Evolutionary conservation across 768 basidiomycete genomes (phyloP).

Genomic region (Piloderma croceum): DNA sequence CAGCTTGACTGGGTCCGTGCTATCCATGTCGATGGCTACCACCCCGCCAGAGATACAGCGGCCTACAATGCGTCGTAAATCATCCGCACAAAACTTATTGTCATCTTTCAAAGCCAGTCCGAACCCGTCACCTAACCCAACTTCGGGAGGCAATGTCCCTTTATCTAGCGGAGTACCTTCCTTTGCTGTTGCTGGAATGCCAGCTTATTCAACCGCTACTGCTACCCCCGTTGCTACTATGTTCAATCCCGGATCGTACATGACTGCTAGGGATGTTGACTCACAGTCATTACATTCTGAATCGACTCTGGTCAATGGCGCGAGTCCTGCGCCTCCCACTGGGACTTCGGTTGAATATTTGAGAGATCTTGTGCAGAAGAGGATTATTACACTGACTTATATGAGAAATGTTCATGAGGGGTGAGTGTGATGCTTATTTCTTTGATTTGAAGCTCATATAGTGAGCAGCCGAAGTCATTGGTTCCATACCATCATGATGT

Average conservation of each 20-base stretch:
- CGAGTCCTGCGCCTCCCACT: constrained; percentile 39
- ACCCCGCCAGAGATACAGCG: constrained; percentile 23
- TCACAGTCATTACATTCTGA: constrained; percentile 28
- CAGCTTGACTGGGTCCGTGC: no score
- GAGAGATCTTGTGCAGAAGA: constrained; percentile 74
- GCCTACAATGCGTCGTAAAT: constrained; percentile 76
- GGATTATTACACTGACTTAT: constrained; percentile 81
- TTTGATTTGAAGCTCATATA: constrained; percentile 2
- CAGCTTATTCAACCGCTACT: constrained; percentile 37
- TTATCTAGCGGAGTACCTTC: constrained; percentile 34
- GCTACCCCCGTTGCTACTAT: constrained; percentile 37
- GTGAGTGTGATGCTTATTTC: constrained; percentile 40
- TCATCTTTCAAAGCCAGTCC: constrained; percentile 59
- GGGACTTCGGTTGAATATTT: constrained; percentile 76
- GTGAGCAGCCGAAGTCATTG: constrained; percentile 73
- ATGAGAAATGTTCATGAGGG: constrained; percentile 83
- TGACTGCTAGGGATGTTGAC: constrained; percentile 41
- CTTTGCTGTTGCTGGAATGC: constrained; percentile 27
- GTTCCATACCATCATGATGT: constrained; percentile 84
- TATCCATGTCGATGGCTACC: no score
- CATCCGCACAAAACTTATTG: constrained; percentile 78
- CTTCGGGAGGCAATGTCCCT: constrained; percentile 31
- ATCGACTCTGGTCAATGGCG: constrained; percentile 18
- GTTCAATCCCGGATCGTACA: constrained; percentile 51
- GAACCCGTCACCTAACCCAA: constrained; percentile 21